Percentiles rank a stretch among this genome's conserved stretches.
phyloP scores from a whole-genome alignment of 2,329 filamentous ascomycete genomes.

The Diaporthe vaccinii region DNA sequence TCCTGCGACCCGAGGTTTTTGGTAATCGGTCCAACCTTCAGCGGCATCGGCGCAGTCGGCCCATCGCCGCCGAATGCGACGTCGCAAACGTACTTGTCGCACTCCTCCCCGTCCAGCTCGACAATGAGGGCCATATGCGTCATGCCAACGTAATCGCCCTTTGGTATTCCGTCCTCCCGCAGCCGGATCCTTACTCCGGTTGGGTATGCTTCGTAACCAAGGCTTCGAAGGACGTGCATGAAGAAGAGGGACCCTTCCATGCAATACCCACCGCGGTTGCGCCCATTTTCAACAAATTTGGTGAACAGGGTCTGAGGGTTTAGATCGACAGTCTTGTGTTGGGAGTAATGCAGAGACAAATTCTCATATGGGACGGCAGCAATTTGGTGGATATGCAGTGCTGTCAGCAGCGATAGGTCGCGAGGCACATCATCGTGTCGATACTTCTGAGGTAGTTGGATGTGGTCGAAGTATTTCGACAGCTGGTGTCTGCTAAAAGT shows the following conservation, averaged over 20 bases:
- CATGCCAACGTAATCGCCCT: constrained; percentile 54
- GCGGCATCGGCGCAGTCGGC: constrained; percentile 68
- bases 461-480: constrained; percentile 44
- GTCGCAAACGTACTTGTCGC: constrained; percentile 68
- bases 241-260: constrained; percentile 71
- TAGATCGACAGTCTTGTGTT: constrained; percentile 55
- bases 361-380: constrained; percentile 69
- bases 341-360: constrained; percentile 65
- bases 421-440: constrained; percentile 42
- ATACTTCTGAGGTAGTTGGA: constrained; percentile 44
- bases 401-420: constrained; percentile 54
- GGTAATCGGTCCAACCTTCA: constrained; percentile 59
- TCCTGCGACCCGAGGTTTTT: constrained; percentile 68
- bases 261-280: constrained; percentile 70
- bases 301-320: constrained; percentile 61
- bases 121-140: constrained; percentile 74
- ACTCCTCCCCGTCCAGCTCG: constrained; percentile 56
- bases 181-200: constrained; percentile 65
- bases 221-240: constrained; percentile 45
- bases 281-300: constrained; percentile 60
- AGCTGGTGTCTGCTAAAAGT: constrained; percentile 38
- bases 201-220: constrained; percentile 49
- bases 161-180: constrained; percentile 54
- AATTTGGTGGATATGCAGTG: constrained; percentile 61
- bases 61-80: constrained; percentile 76